Evolutionary conservation across 2,329 filamentous ascomycete genomes (phyloP).

Genomic region (Dothideomycetes sp.): DNA sequence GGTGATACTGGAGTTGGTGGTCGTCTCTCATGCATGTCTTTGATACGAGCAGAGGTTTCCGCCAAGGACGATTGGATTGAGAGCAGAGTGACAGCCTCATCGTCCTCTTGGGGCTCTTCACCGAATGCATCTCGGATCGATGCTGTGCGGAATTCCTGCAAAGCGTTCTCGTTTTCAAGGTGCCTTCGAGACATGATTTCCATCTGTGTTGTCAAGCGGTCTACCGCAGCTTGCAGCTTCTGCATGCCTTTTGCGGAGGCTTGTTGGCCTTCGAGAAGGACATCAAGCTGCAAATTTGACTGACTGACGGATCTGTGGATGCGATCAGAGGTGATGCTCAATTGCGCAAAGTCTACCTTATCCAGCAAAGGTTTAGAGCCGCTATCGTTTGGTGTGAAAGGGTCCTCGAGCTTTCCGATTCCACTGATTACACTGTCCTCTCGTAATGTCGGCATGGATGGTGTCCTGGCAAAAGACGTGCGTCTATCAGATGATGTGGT

Average conservation of each 20-base stretch:
- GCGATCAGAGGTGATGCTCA: conserved; percentile 14
- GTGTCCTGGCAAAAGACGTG: conserved; percentile 1
- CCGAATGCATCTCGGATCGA: conserved; percentile 3
- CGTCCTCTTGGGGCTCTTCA: conserved; percentile 8
- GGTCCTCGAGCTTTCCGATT: conserved; percentile 13
- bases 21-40: conserved; percentile 3
- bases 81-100: conserved; percentile 8
- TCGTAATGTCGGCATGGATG: conserved; percentile 13
- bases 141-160: conserved; percentile 4
- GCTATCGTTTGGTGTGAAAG: conserved; percentile 10
- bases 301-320: conserved; percentile 10
- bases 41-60: conserved; percentile 5
- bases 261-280: conserved; percentile 16
- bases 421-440: conserved; percentile 5
- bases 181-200: conserved; percentile 4
- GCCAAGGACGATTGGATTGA: conserved; percentile 6
- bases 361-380: no score
- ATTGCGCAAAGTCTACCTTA: conserved; percentile 11
- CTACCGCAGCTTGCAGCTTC: conserved; percentile 14
- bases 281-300: conserved; percentile 11
- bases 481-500: not conserved
- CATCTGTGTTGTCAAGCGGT: conserved; percentile 11
- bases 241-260: conserved; percentile 15
- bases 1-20: conserved; percentile 7
- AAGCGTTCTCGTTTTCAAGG: conserved; percentile 5